Conservation (phyloP, 2,329 filamentous ascomycete species). For the Aureobasidium uvarum region DNA sequence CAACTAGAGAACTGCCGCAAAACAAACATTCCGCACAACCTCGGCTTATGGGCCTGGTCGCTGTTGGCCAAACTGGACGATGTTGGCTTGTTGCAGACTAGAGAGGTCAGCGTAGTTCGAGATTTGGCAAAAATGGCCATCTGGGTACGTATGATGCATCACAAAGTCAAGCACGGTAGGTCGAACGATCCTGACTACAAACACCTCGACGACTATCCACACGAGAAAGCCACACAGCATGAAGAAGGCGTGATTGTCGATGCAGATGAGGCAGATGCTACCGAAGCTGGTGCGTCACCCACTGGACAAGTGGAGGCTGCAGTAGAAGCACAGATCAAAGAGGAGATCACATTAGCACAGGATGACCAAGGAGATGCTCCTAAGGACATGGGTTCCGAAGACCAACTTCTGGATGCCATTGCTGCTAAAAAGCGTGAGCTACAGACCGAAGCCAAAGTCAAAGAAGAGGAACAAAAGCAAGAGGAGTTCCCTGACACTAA, state of each 20-base stretch:
- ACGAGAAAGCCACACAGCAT: conserved; percentile 28
- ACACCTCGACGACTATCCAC: conserved; percentile 31
- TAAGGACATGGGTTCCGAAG: conserved; percentile 2
- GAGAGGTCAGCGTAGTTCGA: conserved; percentile 71
- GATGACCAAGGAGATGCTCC: not conserved
- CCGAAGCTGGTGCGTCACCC: conserved; percentile 26
- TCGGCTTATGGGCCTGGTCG: conserved; percentile 83
- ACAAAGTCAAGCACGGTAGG: conserved; percentile 40
- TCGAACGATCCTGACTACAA: conserved; percentile 44
- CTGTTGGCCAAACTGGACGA: conserved; percentile 66
- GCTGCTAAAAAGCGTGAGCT: conserved; percentile 23
- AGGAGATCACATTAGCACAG: not conserved
- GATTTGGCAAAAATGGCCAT: conserved; percentile 77
- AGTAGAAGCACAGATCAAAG: not conserved
- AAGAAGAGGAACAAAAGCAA: conserved; percentile 27
- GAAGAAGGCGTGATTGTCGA: conserved; percentile 31
- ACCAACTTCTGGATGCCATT: conserved; percentile 13
- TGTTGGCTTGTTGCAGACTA: conserved; percentile 69
- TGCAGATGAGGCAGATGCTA: not conserved
- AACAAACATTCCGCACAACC: conserved; percentile 57
- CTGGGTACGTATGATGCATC: conserved; percentile 51
- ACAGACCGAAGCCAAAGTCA: conserved; percentile 1
- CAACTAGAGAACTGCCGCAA: conserved; percentile 57
- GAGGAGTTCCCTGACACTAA: conserved; percentile 33
- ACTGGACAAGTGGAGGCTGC: conserved; percentile 12